phyloP scores from a whole-genome alignment of 139 green algal species.

The Asterochloris erici region DNA sequence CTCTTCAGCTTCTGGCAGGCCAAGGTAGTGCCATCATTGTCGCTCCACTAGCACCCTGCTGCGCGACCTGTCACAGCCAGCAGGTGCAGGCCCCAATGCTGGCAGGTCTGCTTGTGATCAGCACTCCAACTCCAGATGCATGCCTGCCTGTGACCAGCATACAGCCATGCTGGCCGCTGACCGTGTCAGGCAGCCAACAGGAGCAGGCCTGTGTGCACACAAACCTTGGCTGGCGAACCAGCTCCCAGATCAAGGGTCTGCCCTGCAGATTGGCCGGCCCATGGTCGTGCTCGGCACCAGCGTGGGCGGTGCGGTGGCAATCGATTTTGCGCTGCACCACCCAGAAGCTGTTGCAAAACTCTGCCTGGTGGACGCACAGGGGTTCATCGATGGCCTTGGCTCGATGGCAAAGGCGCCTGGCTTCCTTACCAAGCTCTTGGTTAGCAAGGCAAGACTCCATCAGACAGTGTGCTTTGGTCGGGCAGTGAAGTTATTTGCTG shows the following conservation, averaged over 20 bases:
- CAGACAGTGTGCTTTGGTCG: not conserved
- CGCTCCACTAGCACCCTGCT: too few relatives aligned
- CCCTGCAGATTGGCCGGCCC: conserved; percentile 34
- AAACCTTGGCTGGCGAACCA: not conserved
- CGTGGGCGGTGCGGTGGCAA: conserved; percentile 84
- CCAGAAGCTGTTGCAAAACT: conserved; percentile 72
- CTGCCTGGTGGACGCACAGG: conserved; percentile 79
- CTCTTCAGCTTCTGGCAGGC: conserved; percentile 70
- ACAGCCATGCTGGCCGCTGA: too few relatives aligned
- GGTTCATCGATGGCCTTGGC: conserved; percentile 87
- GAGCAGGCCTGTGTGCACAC: too few relatives aligned
- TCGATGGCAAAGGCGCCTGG: conserved; percentile 64
- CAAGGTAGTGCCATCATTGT: conserved; percentile 21
- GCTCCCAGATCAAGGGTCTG: not conserved
- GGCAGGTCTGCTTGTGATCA: too few relatives aligned
- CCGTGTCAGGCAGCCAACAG: too few relatives aligned
- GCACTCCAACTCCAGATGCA: too few relatives aligned
- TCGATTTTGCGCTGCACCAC: conserved; percentile 85
- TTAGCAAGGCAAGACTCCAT: conserved; percentile 22
- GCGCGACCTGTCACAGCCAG: too few relatives aligned
- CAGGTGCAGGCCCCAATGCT: too few relatives aligned
- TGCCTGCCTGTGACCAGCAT: too few relatives aligned
- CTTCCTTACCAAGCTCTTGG: conserved; percentile 47
- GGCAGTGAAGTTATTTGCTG: not conserved
- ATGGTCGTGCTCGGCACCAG: conserved; percentile 78